phyloP scores from a whole-genome alignment of 2,329 filamentous ascomycete genomes.

The Purpureocillium takamizusanense region DNA sequence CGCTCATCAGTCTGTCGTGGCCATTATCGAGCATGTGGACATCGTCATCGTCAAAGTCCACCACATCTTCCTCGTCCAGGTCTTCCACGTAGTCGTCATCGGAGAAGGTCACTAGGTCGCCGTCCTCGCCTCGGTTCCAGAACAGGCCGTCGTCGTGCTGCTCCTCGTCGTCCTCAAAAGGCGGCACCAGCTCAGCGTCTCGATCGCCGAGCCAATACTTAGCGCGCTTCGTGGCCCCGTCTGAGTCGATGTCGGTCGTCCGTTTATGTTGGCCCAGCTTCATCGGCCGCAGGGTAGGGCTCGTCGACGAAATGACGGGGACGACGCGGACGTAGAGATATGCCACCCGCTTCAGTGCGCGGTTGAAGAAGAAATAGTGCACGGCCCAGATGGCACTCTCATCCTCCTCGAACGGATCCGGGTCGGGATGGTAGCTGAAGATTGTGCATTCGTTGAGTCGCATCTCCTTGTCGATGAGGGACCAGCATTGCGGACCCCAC shows the following conservation, averaged over 20 bases:
- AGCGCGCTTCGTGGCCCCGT: conserved; percentile 57
- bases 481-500: conserved; percentile 91
- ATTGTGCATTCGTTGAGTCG: conserved; percentile 77
- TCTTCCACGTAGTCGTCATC: conserved; percentile 42
- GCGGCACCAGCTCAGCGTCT: conserved; percentile 37
- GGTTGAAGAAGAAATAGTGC: conserved; percentile 98
- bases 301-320: conserved; percentile 60
- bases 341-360: conserved; percentile 79
- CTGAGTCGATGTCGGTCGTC: conserved; percentile 21
- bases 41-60: conserved; percentile 35
- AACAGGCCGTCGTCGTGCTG: conserved; percentile 40
- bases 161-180: conserved; percentile 38
- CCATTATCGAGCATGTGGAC: conserved; percentile 30
- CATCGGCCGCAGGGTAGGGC: conserved; percentile 35
- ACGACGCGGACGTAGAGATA: conserved; percentile 92
- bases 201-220: conserved; percentile 79
- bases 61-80: conserved; percentile 7
- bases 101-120: conserved; percentile 44
- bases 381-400: conserved; percentile 91
- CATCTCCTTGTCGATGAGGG: conserved; percentile 91
- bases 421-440: conserved; percentile 82
- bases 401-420: conserved; percentile 85
- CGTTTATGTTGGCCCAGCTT: conserved; percentile 18
- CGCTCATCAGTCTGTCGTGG: conserved; percentile 47
- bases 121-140: conserved; percentile 51